Evolutionary conservation across 345 rosid genomes (phyloP).

Genomic region (Salix caprea): DNA sequence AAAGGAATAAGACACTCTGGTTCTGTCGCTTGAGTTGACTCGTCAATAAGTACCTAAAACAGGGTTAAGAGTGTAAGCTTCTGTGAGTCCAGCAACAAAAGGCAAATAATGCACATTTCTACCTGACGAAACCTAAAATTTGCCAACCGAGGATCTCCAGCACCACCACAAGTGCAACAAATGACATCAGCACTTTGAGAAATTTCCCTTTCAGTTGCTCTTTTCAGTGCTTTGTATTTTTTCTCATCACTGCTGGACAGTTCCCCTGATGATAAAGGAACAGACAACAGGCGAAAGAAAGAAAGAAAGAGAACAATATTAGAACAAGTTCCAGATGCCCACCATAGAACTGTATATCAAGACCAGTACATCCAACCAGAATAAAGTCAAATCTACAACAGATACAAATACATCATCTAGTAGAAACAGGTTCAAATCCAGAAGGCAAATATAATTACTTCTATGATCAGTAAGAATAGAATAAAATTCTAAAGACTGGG

Average conservation of each 20-base stretch:
- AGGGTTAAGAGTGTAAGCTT: conserved; percentile 14
- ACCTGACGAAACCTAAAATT: conserved; percentile 99
- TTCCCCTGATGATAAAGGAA: conserved; percentile 56
- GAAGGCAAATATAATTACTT: background rate
- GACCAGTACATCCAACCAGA: background rate
- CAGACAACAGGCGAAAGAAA: background rate
- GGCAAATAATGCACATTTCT: conserved; percentile 7
- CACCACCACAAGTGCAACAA: conserved; percentile 98
- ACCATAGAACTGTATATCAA: background rate
- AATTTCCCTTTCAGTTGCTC: conserved; percentile 95
- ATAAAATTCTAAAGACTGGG: background rate
- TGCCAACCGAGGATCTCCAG: conserved; percentile 95
- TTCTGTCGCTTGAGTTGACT: conserved; percentile 98
- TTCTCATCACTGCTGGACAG: conserved; percentile 98
- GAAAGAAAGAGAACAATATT: background rate
- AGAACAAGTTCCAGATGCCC: background rate
- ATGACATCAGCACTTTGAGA: conserved; percentile 99
- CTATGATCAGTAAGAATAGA: background rate
- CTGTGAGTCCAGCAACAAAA: background rate
- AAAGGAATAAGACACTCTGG: conserved; percentile 99
- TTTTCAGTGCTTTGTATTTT: conserved; percentile 92
- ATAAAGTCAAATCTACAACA: conserved; percentile 1
- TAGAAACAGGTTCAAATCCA: background rate
- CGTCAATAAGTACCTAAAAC: conserved; percentile 92
- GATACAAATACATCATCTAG: background rate